Evolutionary conservation across 495 filamentous ascomycete genomes (phyloP).

Genomic region (Neurospora terricola): DNA sequence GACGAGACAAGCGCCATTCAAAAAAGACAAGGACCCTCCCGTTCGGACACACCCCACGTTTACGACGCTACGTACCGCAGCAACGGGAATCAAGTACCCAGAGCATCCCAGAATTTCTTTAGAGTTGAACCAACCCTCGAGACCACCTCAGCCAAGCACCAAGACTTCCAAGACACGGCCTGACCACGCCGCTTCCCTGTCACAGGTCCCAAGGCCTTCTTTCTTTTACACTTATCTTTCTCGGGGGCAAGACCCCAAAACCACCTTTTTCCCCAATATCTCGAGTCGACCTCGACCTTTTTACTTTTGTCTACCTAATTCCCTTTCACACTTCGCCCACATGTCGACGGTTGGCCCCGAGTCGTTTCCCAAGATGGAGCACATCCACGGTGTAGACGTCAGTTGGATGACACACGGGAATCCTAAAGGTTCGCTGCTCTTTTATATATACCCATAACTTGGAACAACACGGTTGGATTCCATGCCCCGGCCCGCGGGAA

Average conservation of each 20-base stretch:
- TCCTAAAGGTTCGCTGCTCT: slow-evolving; percentile 33
- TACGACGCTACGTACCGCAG: background rate
- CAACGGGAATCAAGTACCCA: background rate
- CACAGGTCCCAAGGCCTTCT: background rate
- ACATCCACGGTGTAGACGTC: slow-evolving; percentile 55
- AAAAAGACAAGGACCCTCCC: background rate
- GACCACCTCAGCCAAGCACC: background rate
- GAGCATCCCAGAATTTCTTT: background rate
- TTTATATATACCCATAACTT: background rate
- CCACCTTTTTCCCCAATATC: background rate
- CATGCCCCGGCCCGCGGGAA: background rate
- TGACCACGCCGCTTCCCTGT: background rate
- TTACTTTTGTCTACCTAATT: background rate
- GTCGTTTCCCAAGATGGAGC: slow-evolving; percentile 42
- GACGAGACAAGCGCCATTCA: background rate
- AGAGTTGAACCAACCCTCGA: background rate
- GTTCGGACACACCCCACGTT: background rate
- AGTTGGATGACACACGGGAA: slow-evolving; percentile 52
- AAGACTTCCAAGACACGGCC: background rate
- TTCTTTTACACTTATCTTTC: background rate
- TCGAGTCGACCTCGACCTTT: background rate
- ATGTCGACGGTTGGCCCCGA: background rate
- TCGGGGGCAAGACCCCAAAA: background rate
- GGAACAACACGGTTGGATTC: background rate
- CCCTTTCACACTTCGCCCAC: background rate